Evolutionary conservation across 371 early-diverging fungal genomes (phyloP).

Genomic region (Mortierella sp.): DNA sequence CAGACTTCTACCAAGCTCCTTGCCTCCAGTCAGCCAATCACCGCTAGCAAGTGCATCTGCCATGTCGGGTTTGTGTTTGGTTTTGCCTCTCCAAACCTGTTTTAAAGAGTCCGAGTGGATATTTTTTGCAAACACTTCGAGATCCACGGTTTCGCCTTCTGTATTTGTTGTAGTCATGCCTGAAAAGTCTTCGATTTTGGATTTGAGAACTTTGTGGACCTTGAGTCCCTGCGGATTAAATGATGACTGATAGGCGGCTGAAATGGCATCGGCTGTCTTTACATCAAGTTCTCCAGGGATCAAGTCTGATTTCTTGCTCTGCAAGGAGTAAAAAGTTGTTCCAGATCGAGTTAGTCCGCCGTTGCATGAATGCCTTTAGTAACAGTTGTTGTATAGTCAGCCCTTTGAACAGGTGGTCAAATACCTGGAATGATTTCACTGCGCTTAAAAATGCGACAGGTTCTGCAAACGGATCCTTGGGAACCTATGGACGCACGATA

Average conservation of each 20-base stretch:
- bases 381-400: not conserved
- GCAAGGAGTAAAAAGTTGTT: not conserved
- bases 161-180: slow-evolving; percentile 62
- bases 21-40: slow-evolving; percentile 56
- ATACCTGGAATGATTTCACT: slow-evolving; percentile 68
- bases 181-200: slow-evolving; percentile 72
- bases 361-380: not conserved
- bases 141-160: slow-evolving; percentile 62
- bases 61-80: slow-evolving; percentile 55
- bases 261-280: slow-evolving; percentile 41
- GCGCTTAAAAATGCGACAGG: slow-evolving; percentile 60
- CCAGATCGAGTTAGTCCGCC: not conserved
- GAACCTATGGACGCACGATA: slow-evolving; percentile 47
- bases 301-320: slow-evolving; percentile 43
- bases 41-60: slow-evolving; percentile 50
- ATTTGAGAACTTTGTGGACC: slow-evolving; percentile 68
- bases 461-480: slow-evolving; percentile 74
- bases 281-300: slow-evolving; percentile 31
- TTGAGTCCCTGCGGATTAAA: slow-evolving; percentile 56
- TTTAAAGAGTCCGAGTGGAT: slow-evolving; percentile 66
- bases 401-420: not conserved
- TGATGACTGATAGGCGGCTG: slow-evolving; percentile 38
- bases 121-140: slow-evolving; percentile 69
- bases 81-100: slow-evolving; percentile 68
- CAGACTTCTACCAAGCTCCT: slow-evolving; percentile 51